A percentile compares a stretch with the other conserved stretches of the same genome.
Conservation (phyloP, 2,329 filamentous ascomycete species). For the Davidsoniella eucalypti region DNA sequence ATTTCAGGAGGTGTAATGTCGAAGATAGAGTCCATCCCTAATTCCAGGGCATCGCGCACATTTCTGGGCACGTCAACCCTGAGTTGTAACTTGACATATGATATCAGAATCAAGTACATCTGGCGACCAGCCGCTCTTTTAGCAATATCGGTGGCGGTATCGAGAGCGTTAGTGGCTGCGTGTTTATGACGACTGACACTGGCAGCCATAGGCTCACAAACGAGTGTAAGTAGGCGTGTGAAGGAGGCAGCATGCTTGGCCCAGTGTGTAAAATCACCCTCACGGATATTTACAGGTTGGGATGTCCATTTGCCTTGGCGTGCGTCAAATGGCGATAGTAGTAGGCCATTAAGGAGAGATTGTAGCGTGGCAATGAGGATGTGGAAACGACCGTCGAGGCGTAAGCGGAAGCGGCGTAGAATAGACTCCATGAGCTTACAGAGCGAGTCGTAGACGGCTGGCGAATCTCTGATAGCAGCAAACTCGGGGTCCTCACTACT, state of each 20-base stretch:
- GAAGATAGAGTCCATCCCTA: constrained; percentile 41
- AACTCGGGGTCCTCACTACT: constrained; percentile 19
- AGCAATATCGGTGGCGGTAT: constrained; percentile 43
- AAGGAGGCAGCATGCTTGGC: constrained; percentile 33
- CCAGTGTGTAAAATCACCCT: constrained; percentile 16
- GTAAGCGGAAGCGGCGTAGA: constrained; percentile 42
- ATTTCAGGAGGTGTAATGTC: constrained; percentile 39
- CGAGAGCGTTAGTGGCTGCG: constrained; percentile 25
- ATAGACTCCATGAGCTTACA: constrained; percentile 39
- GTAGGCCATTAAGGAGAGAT: constrained; percentile 36
- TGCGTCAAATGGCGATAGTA: constrained; percentile 23
- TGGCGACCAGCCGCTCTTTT: constrained; percentile 44
- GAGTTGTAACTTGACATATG: constrained; percentile 45
- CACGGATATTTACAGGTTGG: constrained; percentile 9
- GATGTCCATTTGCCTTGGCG: constrained; percentile 18
- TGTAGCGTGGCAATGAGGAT: constrained; percentile 38
- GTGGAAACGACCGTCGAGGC: constrained; percentile 46
- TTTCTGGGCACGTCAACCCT: constrained; percentile 33
- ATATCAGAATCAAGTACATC: constrained; percentile 43
- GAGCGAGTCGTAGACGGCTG: constrained; percentile 28
- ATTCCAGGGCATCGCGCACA: constrained; percentile 38
- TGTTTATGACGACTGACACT: constrained; percentile 23
- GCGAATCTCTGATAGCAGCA: constrained; percentile 18
- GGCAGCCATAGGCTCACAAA: constrained; percentile 42
- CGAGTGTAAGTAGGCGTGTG: constrained; percentile 38